Conservation (phyloP, 768 basidiomycete genomes). For the Antrodiella citrinella region DNA sequence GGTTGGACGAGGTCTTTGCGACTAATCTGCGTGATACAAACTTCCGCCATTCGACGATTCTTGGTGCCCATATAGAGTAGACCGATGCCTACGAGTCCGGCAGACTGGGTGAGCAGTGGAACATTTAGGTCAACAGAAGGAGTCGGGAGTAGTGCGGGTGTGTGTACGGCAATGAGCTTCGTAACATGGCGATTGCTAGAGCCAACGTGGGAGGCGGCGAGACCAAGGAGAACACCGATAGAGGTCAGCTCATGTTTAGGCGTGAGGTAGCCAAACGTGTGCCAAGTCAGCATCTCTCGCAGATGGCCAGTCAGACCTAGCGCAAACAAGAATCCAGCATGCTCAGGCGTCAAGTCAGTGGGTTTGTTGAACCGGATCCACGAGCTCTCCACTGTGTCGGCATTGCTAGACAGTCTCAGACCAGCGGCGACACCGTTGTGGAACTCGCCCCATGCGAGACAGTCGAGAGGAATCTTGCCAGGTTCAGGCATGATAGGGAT, state of each 20-base stretch:
- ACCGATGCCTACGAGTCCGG: constrained; percentile 82
- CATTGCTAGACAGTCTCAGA: constrained; percentile 71
- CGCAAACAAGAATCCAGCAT: constrained; percentile 94
- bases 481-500: constrained; percentile 53
- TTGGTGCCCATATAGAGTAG: constrained; percentile 84
- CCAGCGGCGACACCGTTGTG: constrained; percentile 96
- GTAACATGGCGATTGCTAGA: constrained; percentile 83
- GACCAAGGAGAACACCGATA: constrained; percentile 87
- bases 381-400: constrained; percentile 75
- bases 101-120: constrained; percentile 81
- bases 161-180: constrained; percentile 86
- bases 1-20: constrained; percentile 70
- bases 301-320: constrained; percentile 90
- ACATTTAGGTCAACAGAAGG: constrained; percentile 86
- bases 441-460: constrained; percentile 89
- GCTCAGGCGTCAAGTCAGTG: constrained; percentile 80
- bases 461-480: constrained; percentile 69
- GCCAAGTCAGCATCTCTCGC: constrained; percentile 85
- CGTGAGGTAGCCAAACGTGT: constrained; percentile 91
- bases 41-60: constrained; percentile 88
- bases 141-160: constrained; percentile 84
- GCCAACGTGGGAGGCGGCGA: constrained; percentile 85
- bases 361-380: constrained; percentile 98
- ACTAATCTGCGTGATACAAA: constrained; percentile 78
- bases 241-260: constrained; percentile 95